Percentiles rank a stretch among this genome's conserved stretches.
Evolutionary conservation across 805 yeast genomes (phyloP).

Genomic region (Yamadazyma philogaea): DNA sequence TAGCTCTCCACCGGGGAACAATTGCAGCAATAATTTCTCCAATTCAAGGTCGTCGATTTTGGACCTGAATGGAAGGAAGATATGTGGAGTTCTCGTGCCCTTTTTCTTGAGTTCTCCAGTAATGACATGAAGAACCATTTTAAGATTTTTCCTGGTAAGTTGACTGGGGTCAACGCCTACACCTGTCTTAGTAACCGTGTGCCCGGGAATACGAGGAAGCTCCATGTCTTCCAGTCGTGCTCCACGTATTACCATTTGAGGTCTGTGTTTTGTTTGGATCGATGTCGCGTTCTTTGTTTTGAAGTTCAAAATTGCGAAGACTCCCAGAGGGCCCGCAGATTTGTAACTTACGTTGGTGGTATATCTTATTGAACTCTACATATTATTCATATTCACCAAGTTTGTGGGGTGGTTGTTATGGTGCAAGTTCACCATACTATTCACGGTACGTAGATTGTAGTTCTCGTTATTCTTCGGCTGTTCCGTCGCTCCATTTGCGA

Average conservation of each 20-base stretch:
- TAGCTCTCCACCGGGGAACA: slow-evolving; percentile 59
- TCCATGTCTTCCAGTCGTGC: slow-evolving; percentile 18
- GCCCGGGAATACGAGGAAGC: slow-evolving; percentile 23
- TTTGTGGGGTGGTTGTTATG: slow-evolving; percentile 13
- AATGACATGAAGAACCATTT: slow-evolving; percentile 63
- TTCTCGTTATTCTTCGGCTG: slow-evolving; percentile 1
- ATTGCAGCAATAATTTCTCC: slow-evolving; percentile 50
- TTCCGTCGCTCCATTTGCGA: neutral
- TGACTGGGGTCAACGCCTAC: slow-evolving; percentile 24
- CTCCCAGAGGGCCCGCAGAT: neutral
- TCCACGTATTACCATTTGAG: slow-evolving; percentile 5
- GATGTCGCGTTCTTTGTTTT: neutral
- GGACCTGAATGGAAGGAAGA: slow-evolving; percentile 76
- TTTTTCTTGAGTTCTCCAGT: slow-evolving; percentile 69
- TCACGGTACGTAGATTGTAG: slow-evolving; percentile 23
- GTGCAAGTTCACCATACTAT: slow-evolving; percentile 33
- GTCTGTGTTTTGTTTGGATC: slow-evolving; percentile 4
- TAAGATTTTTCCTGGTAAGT: slow-evolving; percentile 63
- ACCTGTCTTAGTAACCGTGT: neutral
- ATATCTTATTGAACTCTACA: neutral
- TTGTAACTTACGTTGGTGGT: no score
- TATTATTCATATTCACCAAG: slow-evolving; percentile 9
- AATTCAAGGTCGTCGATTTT: slow-evolving; percentile 60
- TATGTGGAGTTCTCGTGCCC: slow-evolving; percentile 69
- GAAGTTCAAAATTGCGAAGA: no score